Evolutionary conservation across 176 grass and related monocot genomes (phyloP).

Genomic region (Musa acuminata): DNA sequence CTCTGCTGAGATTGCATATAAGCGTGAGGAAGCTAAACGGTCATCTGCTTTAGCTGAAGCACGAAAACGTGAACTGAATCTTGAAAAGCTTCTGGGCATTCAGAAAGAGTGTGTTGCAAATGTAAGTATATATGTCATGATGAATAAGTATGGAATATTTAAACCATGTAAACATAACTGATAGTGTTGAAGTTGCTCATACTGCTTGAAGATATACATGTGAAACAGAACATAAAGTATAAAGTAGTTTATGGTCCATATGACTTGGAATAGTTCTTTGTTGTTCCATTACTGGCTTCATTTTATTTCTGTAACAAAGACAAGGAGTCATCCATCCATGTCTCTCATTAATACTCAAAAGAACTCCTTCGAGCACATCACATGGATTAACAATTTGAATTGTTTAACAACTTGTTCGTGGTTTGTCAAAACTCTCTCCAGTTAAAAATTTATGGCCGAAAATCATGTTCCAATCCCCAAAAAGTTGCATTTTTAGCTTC

Average conservation of each 20-base stretch:
- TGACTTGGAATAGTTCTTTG: no score
- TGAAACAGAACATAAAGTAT: no score
- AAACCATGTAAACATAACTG: neutral
- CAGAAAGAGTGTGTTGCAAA: conserved; percentile 69
- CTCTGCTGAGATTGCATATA: conserved; percentile 47
- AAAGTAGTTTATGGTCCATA: no score
- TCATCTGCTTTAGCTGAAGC: conserved; percentile 58
- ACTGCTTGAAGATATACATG: neutral
- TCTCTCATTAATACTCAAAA: no score
- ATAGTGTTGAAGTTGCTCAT: neutral
- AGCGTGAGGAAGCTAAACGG: conserved; percentile 50
- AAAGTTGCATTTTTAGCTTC: no score
- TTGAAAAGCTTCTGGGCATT: conserved; percentile 63
- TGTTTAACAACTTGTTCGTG: no score
- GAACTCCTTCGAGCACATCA: no score
- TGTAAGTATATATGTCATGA: conserved; percentile 33
- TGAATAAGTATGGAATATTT: neutral
- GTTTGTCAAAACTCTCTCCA: no score
- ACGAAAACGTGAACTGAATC: conserved; percentile 50
- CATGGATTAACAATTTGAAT: no score
- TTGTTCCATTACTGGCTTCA: neutral
- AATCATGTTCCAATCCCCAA: no score
- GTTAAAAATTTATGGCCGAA: no score
- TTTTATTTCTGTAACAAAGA: neutral
- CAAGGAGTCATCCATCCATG: no score